Base-by-base conservation (phyloP, 169 alveolate genomes). In the Plasmodium inui region DNA sequence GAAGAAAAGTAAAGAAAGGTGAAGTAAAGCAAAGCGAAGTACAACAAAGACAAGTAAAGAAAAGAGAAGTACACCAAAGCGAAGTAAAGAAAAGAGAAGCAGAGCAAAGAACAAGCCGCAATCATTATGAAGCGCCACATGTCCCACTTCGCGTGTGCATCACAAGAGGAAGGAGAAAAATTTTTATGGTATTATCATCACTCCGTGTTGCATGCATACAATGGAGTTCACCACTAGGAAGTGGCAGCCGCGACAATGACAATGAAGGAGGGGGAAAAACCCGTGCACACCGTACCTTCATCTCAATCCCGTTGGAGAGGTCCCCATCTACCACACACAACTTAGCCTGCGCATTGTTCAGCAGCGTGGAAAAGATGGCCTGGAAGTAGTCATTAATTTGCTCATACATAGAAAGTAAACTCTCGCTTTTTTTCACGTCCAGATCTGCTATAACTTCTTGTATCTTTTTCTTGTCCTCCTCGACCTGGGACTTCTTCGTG, bases 301-400 rank as follows among this genome's bases (percentile, higher is more conserved):
- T 96, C 78, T 95, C 98, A 53, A 96, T 96, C 41, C 98, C 98
- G 57, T 96, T 96, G 83, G 86, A 46, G 73, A 95, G 95, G 84
- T 93, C 96, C 26, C 97, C 97, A 71, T 97, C 98, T 2, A 96
- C 96, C 22, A 97, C 96, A 61, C 96, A 98, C 46, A 99, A 95
- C 92, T 97, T 97, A 28, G 99, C 99, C 79, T 95, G 96, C 26
- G 99, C 98, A 61, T 97, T 97, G 57, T 99, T 99, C 32, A 99
- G 95, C 86, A 99, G 97, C 26, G 99, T 97, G 55, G 97, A 96
- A 95, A 98, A 99, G 19, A 99, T 99, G 32, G 97, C 96, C 80
- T 97, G 96, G 92, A 99, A 98, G 95, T 98, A 97, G 79, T 96
- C 95, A 93, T 98, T 99, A 37, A 99, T 99, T 92, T 97, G 94